Base-by-base conservation (phyloP, 345 rosid species). In the Populus deltoides region DNA sequence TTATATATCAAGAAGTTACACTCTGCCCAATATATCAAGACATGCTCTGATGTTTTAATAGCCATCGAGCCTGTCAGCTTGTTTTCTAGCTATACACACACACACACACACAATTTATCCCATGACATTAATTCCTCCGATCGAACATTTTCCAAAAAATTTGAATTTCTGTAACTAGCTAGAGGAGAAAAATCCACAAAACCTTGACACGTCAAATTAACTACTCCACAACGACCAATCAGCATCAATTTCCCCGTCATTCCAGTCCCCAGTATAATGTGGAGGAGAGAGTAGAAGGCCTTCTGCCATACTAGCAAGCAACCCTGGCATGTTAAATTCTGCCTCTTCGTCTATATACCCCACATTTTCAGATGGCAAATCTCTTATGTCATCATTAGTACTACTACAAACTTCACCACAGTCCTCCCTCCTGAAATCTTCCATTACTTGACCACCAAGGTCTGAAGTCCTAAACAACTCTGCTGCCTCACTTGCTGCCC, bases 261-360 rank as follows among this genome's bases (percentile, higher is more conserved):
- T 3, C 36, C 69, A 66, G 43, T 25, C 81, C 41, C 39, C 74
- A 38, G 61, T 81, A 67, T 36, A 61, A 76, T 31, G 66, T 0
- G 93, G 98, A 29, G 98, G 97, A 22, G 93, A 85, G 33, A 89
- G 85, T 15, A 93, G 66, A 62, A 88, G 88, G 17, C 90, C 98
- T 75, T 83, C 83, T n/a, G 98, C 97, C 80, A 93, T 81, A 57
- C 80, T 76, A 4, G 38, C 83, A 25, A 90, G 81, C 82, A 90
- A 70, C 57, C 79, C 66, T 3, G 90, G 90, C 91, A 90, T 74
- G 27, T 85, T 79, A 66, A 89, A 83, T 25, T 80, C 39, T 1
- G 70, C 89, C 12, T 86, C 90, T 80, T 82, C 91, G 69, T 86
- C 91, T n/a, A 80, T 8, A 47, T 47, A 47, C 18, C 18, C 6